Base-by-base conservation (phyloP, 139 green algal genomes). In the Coelastrella sp. region DNA sequence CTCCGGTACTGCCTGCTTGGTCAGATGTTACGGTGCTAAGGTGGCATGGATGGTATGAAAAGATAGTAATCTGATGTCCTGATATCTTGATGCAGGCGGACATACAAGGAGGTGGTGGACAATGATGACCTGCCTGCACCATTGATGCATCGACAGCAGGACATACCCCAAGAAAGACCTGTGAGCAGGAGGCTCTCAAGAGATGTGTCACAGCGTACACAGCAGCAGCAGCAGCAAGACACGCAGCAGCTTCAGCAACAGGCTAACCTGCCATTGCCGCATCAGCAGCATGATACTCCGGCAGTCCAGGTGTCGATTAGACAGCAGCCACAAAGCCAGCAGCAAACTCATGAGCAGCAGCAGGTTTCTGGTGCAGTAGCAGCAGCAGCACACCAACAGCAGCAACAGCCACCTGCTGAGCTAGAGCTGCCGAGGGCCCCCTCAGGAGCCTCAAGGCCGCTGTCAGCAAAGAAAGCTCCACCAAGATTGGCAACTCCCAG, bases 381-480 rank as follows among this genome's bases (percentile, higher is more conserved):
- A 45, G 53, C 35, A 59, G 57, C 35, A 19, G 37, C 53, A 21
- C 25, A 15, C 40, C 79, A 67, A 23, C 63, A 40, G 27, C 66
- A 67, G 64, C 43, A 76, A 60, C 53, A 57, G 17, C 53, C 40
- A 41, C 40, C 32, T 34, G 50, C 13, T 1, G 62, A 76, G 60
- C 62, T 53, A 27, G 81, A 80, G 53, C 38, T 72, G 71, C 35
- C 69, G 1, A 51, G 64, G 35, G 62, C 83, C n/a, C 40, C 21
- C 15, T 60, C 80, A 3, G 50, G 40, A 0, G 41, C 43, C 19
- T 37, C n/a, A 4, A 57, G 66, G 37, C 67, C 67, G 3, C 45
- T 73, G 80, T 91, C 89, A 41, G 91, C 91, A 2, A 89, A 86
- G 63, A 92, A 92, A 76, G 89, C 91, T 13, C 91, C 91, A 2